Percentiles rank a stretch among this genome's conserved stretches.
phyloP scores from a whole-genome alignment of 2,329 filamentous ascomycete species.

The Botrytis fragariae region DNA sequence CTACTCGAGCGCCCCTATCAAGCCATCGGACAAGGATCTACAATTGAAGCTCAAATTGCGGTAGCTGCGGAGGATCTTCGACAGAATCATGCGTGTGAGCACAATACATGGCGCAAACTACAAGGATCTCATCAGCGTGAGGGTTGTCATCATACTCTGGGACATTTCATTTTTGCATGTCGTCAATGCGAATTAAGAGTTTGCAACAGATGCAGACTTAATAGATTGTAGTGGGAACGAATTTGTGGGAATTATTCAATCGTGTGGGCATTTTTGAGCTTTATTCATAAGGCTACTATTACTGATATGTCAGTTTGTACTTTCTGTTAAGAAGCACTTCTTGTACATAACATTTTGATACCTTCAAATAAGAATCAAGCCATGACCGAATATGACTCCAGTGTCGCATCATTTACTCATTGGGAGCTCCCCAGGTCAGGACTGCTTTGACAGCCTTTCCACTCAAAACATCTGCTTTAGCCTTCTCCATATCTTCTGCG shows the following conservation, averaged over 20 bases:
- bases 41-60: slow-evolving; percentile 39
- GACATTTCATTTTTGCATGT: slow-evolving; percentile 47
- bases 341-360: neutral
- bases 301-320: neutral
- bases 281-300: neutral
- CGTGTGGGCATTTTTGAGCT: neutral
- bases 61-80: slow-evolving; percentile 31
- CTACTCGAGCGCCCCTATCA: neutral
- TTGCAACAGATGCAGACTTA: slow-evolving; percentile 47
- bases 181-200: slow-evolving; percentile 44
- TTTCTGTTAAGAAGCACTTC: neutral
- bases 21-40: slow-evolving; percentile 10
- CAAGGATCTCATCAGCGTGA: slow-evolving; percentile 43
- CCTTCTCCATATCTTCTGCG: slow-evolving; percentile 26
- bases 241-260: neutral
- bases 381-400: neutral
- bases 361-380: neutral
- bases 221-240: slow-evolving; percentile 37
- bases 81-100: slow-evolving; percentile 44
- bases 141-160: slow-evolving; percentile 43
- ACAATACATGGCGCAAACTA: slow-evolving; percentile 40
- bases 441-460: slow-evolving; percentile 29
- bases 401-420: slow-evolving; percentile 14
- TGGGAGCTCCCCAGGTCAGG: neutral
- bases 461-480: slow-evolving; percentile 25